Percentiles rank a stretch among this genome's conserved stretches.
phyloP scores from a whole-genome alignment of 2,329 filamentous ascomycete species.

The Colletotrichum orbiculare region DNA sequence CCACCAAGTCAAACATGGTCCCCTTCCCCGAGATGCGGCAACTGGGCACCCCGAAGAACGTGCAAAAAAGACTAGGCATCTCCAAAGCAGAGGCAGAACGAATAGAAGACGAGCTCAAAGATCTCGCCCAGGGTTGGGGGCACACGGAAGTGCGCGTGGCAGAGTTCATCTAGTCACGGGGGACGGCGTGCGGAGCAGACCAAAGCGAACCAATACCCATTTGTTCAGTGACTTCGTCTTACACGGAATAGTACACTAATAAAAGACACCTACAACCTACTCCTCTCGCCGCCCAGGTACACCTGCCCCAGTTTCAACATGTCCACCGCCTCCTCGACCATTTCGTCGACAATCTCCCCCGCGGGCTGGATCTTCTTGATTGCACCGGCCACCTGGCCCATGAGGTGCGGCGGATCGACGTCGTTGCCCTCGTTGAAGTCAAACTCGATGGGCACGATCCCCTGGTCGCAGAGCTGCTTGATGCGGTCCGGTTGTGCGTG shows the following conservation, averaged over 20 bases:
- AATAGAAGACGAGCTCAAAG: slow-evolving; percentile 24
- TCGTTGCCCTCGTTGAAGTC: slow-evolving; percentile 87
- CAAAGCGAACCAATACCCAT: slow-evolving; percentile 31
- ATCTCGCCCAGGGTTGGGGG: slow-evolving; percentile 30
- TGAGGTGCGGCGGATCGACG: slow-evolving; percentile 86
- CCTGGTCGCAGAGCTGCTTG: slow-evolving; percentile 77
- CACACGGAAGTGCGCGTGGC: slow-evolving; percentile 20
- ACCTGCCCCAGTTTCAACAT: slow-evolving; percentile 71
- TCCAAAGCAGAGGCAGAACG: slow-evolving; percentile 25
- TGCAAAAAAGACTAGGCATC: slow-evolving; percentile 12
- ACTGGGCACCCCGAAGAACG: slow-evolving; percentile 9
- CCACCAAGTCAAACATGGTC: neutral
- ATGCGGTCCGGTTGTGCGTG: slow-evolving; percentile 81
- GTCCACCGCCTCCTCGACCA: slow-evolving; percentile 81
- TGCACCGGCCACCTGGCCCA: slow-evolving; percentile 91
- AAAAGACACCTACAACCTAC: slow-evolving; percentile 49
- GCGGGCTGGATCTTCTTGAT: slow-evolving; percentile 85
- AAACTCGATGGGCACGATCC: slow-evolving; percentile 82
- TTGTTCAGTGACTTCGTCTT: slow-evolving; percentile 3
- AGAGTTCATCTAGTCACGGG: slow-evolving; percentile 13
- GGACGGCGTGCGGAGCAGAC: neutral
- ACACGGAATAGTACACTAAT: neutral
- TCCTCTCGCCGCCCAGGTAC: slow-evolving; percentile 63
- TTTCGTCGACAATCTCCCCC: slow-evolving; percentile 85
- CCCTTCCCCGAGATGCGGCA: slow-evolving; percentile 24